These are phyloP conservation scores for Alnus glutinosa DNA, from an alignment of 306 rosid species.

Conservation along the genomic window DNA sequence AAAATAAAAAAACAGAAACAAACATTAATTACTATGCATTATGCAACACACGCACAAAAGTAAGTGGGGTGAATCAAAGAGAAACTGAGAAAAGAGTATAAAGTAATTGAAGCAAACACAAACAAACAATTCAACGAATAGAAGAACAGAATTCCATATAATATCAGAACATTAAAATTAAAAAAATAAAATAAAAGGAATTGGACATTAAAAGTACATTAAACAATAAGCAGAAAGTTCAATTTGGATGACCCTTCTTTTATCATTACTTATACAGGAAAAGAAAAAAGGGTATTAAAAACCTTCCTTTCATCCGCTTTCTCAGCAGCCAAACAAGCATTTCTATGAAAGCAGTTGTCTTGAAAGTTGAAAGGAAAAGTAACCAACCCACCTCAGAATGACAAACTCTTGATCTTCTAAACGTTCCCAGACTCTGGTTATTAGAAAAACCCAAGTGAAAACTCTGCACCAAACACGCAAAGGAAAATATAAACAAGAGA, in stretches of 20 bases:
- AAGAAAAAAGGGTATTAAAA: background rate
- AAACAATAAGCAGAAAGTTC: background rate
- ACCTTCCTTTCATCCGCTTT: background rate
- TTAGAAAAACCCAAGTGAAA: constrained; percentile 14
- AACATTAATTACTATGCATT: too few relatives aligned
- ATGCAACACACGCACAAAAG: too few relatives aligned
- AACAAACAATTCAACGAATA: background rate
- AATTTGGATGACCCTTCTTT: background rate
- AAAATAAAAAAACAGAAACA: too few relatives aligned
- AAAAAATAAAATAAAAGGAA: background rate
- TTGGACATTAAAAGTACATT: background rate
- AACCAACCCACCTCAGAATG: constrained; percentile 35
- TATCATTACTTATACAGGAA: background rate
- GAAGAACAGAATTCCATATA: background rate
- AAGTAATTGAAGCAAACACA: background rate
- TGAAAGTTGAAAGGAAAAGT: background rate
- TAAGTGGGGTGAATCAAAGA: too few relatives aligned
- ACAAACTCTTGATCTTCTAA: background rate
- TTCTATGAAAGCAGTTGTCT: background rate
- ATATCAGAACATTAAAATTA: background rate
- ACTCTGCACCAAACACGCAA: constrained; percentile 25
- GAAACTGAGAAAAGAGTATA: too few relatives aligned
- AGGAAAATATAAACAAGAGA: background rate
- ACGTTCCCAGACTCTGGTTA: constrained; percentile 11
- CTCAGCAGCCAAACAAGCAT: background rate